A percentile compares a stretch with the other conserved stretches of the same genome.
phyloP scores from a whole-genome alignment of 768 basidiomycete species.

The Lentinula aciculospora region DNA sequence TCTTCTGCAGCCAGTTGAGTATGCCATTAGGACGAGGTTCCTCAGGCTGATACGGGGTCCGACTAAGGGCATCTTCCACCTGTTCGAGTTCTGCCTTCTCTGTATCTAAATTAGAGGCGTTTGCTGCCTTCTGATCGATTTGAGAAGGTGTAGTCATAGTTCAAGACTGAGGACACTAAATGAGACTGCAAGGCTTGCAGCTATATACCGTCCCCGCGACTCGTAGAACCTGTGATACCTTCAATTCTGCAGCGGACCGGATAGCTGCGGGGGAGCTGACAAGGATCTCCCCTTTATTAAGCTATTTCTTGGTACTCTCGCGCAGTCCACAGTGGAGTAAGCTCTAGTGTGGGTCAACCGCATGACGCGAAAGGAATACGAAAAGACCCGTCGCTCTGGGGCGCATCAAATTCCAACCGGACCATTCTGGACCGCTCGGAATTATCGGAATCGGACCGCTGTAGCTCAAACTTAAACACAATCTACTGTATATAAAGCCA shows the following conservation, averaged over 20 bases:
- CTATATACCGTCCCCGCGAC: not conserved
- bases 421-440: not conserved
- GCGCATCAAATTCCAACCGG: not conserved
- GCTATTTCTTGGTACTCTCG: not conserved
- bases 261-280: no score
- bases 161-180: not conserved
- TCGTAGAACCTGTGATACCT: not conserved
- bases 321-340: not conserved
- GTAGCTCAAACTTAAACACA: not conserved
- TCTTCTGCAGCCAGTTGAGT: slow-evolving; percentile 15
- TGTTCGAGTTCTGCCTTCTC: slow-evolving; percentile 13
- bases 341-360: not conserved
- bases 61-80: slow-evolving; percentile 4
- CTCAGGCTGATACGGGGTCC: slow-evolving; percentile 2
- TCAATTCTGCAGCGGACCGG: not conserved
- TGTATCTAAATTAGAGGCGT: not conserved
- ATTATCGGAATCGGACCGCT: not conserved
- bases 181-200: not conserved
- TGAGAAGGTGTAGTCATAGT: not conserved
- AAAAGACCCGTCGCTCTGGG: not conserved
- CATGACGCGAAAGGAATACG: not conserved
- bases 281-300: not conserved
- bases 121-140: not conserved
- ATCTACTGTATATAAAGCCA: not conserved
- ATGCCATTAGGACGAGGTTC: slow-evolving; percentile 6